These are phyloP conservation scores for Hamamelis virginiana DNA, from an alignment of 164 flowering plant genomes.

Conservation along the genomic window DNA sequence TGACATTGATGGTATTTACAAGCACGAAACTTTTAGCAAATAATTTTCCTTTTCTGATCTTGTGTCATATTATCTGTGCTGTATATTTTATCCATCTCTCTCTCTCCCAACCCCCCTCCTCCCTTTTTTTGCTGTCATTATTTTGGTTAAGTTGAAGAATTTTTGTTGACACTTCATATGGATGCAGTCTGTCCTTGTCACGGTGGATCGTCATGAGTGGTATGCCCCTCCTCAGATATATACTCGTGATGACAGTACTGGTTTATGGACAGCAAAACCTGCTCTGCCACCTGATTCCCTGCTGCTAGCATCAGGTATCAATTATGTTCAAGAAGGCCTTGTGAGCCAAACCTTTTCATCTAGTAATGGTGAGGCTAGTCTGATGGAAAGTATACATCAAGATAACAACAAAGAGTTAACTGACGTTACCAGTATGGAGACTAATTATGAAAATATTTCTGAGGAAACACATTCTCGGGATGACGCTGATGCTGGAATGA, in stretches of 20 bases:
- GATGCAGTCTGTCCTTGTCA: constrained; percentile 89
- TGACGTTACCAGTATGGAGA: constrained; percentile 57
- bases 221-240: constrained; percentile 88
- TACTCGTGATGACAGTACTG: constrained; percentile 80
- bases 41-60: background rate
- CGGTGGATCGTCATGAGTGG: constrained; percentile 96
- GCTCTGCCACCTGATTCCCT: constrained; percentile 48
- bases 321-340: constrained; percentile 20
- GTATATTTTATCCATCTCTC: background rate
- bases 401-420: constrained; percentile 33
- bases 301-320: constrained; percentile 27
- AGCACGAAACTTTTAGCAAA: background rate
- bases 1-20: background rate
- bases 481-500: constrained; percentile 44
- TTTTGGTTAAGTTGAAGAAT: background rate
- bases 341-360: constrained; percentile 20
- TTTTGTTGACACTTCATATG: constrained; percentile 13
- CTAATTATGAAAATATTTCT: constrained; percentile 41
- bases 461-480: constrained; percentile 38
- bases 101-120: no score
- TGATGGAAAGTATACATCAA: constrained; percentile 36
- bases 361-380: constrained; percentile 26
- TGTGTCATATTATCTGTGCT: background rate
- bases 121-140: background rate
- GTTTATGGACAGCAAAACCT: constrained; percentile 72